Percentiles rank a stretch among this genome's conserved stretches.
Evolutionary conservation across 768 basidiomycete species (phyloP).

Genomic region (Obba rivulosa): DNA sequence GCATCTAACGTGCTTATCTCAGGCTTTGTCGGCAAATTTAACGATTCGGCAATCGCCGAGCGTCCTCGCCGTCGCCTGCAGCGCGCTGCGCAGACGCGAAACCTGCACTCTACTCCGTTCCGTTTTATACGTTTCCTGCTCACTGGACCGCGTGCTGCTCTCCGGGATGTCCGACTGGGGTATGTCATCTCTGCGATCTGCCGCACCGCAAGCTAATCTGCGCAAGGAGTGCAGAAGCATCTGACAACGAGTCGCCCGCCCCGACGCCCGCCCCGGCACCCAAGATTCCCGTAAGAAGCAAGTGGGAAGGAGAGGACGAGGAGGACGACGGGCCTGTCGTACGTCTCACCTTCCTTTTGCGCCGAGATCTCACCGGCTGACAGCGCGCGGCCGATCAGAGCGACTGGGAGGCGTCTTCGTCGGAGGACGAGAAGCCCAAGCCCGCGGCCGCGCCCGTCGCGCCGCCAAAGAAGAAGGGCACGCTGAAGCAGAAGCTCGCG

Average conservation of each 20-base stretch:
- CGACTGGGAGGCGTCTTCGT: conserved; percentile 89
- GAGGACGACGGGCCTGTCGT: conserved; percentile 78
- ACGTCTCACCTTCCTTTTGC: conserved; percentile 25
- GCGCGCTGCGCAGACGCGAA: too few species aligned
- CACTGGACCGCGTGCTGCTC: too few species aligned
- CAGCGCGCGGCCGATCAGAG: conserved; percentile 44
- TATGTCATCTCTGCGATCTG: conserved; percentile 15
- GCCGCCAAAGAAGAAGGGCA: conserved; percentile 88
- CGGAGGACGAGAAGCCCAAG: conserved; percentile 49
- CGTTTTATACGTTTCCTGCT: too few species aligned
- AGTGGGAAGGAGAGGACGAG: conserved; percentile 92
- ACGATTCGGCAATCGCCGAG: too few species aligned
- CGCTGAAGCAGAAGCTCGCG: conserved; percentile 84
- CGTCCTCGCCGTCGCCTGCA: too few species aligned
- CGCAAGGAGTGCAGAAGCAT: conserved; percentile 30
- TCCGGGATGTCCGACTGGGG: conserved; percentile 54
- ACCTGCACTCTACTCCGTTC: too few species aligned
- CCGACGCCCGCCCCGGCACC: conserved; percentile 15
- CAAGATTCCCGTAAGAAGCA: conserved; percentile 39
- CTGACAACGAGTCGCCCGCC: conserved; percentile 31
- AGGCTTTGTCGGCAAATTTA: too few species aligned
- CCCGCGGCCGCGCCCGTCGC: conserved; percentile 43
- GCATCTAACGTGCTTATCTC: too few species aligned
- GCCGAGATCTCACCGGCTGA: neutral
- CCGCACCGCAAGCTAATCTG: conserved; percentile 3